phyloP scores from a whole-genome alignment of 108 stramenopile genomes.

The Chaetoceros tenuissimus region DNA sequence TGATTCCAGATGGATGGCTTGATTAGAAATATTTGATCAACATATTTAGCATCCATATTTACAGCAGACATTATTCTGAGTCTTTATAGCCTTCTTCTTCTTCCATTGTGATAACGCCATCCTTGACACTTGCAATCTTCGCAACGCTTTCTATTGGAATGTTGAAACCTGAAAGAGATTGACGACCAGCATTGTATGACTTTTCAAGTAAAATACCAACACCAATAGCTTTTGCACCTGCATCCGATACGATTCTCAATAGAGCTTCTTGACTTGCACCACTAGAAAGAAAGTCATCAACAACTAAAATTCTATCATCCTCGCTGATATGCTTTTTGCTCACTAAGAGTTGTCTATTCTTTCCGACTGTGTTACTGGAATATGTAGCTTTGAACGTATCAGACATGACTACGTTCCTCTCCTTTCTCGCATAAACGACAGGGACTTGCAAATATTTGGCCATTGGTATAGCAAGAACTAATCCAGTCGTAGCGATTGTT shows the following conservation, averaged over 20 bases:
- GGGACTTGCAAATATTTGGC: constrained; percentile 78
- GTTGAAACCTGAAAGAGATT: constrained; percentile 67
- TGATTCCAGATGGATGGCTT: constrained; percentile 59
- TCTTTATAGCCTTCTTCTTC: constrained; percentile 78
- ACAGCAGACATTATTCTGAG: too few species aligned
- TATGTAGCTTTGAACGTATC: constrained; percentile 71
- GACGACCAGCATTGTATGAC: constrained; percentile 70
- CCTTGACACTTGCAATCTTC: constrained; percentile 55
- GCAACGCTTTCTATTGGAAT: constrained; percentile 66
- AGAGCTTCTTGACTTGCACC: constrained; percentile 84
- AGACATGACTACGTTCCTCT: constrained; percentile 84
- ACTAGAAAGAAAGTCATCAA: constrained; percentile 83
- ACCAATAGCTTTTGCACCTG: constrained; percentile 73
- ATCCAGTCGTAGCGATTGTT: constrained; percentile 84
- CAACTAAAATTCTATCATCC: constrained; percentile 76
- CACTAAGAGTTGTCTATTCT: constrained; percentile 71
- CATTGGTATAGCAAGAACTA: constrained; percentile 83
- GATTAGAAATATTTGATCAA: too few species aligned
- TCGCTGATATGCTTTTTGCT: constrained; percentile 63
- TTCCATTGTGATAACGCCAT: constrained; percentile 59
- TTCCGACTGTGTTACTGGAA: constrained; percentile 70
- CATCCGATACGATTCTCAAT: constrained; percentile 64
- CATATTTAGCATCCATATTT: too few species aligned
- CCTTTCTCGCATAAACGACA: constrained; percentile 81
- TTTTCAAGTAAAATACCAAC: constrained; percentile 81